Conservation (phyloP, 1,139 yeast genomes). For the Diutina catenulata region DNA sequence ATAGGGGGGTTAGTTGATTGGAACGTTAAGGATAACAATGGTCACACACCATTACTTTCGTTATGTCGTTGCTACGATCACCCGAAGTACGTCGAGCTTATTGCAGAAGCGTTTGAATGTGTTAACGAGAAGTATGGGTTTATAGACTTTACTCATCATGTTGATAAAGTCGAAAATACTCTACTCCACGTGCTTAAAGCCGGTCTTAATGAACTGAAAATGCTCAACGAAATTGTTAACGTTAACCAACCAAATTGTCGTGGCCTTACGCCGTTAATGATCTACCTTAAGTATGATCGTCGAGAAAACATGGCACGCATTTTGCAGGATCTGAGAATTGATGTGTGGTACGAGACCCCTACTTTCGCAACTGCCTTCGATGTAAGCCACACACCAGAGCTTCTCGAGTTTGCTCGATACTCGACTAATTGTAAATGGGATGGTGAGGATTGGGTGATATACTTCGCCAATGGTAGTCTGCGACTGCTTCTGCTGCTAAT, state of each 20-base stretch:
- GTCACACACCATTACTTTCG: constrained; percentile 73
- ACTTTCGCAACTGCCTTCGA: constrained; percentile 17
- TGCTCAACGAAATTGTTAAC: constrained; percentile 29
- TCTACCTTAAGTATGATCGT: constrained; percentile 61
- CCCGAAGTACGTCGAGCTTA: constrained; percentile 40
- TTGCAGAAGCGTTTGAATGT: constrained; percentile 34
- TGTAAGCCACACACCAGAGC: too few species aligned
- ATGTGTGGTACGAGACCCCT: constrained; percentile 33
- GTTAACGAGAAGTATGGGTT: constrained; percentile 29
- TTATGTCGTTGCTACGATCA: constrained; percentile 79
- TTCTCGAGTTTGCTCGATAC: too few species aligned
- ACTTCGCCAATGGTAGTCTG: neutral
- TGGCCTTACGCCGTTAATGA: constrained; percentile 58
- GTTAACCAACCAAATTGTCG: constrained; percentile 53
- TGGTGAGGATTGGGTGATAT: constrained; percentile 1
- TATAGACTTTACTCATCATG: constrained; percentile 46
- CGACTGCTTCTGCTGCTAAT: neutral
- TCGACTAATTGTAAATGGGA: too few species aligned
- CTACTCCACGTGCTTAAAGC: constrained; percentile 56
- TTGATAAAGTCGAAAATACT: constrained; percentile 65
- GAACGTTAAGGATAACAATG: constrained; percentile 53
- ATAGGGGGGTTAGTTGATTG: constrained; percentile 58
- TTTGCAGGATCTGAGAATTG: constrained; percentile 31
- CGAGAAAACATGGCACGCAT: constrained; percentile 42
- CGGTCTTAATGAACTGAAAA: constrained; percentile 26